Conservation (phyloP, 192 early-diverging fungal genomes). For the Coemansia biformis region DNA sequence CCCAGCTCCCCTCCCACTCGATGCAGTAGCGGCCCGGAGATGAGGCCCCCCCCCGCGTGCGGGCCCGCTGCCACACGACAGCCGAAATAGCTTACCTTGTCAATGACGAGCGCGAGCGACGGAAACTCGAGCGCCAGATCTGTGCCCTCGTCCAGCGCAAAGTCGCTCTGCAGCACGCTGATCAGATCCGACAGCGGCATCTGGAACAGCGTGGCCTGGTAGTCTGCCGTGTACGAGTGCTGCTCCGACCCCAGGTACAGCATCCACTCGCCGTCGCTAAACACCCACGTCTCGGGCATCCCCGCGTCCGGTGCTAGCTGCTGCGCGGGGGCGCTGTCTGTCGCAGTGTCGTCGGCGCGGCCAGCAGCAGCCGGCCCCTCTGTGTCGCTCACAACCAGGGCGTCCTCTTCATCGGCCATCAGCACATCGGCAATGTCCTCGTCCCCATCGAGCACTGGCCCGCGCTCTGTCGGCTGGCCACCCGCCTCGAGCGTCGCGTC, state of each 20-base stretch:
- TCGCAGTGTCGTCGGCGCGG: too few species aligned
- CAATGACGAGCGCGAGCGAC: slow-evolving; percentile 31
- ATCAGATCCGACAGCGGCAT: slow-evolving; percentile 37
- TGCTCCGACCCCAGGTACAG: slow-evolving; percentile 36
- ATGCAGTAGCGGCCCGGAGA: too few species aligned
- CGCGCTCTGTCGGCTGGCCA: too few species aligned
- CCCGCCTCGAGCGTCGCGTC: too few species aligned
- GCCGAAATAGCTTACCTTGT: slow-evolving; percentile 43
- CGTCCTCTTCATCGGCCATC: too few species aligned
- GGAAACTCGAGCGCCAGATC: slow-evolving; percentile 46
- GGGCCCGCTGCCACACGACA: too few species aligned
- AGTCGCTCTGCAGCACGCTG: slow-evolving; percentile 25
- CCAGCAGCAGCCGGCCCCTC: too few species aligned
- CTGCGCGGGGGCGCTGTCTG: background rate
- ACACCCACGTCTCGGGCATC: slow-evolving; percentile 38
- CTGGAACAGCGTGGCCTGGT: slow-evolving; percentile 20
- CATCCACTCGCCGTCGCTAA: slow-evolving; percentile 42
- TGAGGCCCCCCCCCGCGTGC: too few species aligned
- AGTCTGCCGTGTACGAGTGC: slow-evolving; percentile 15
- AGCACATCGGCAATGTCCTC: too few species aligned
- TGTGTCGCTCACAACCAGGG: too few species aligned
- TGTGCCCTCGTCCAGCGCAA: slow-evolving; percentile 15
- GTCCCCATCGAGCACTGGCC: too few species aligned
- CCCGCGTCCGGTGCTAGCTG: background rate
- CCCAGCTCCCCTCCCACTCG: too few species aligned